Percentiles rank a stretch among this genome's conserved stretches.
Conservation (phyloP, 768 basidiomycete species). For the Exidia glandulosa region DNA sequence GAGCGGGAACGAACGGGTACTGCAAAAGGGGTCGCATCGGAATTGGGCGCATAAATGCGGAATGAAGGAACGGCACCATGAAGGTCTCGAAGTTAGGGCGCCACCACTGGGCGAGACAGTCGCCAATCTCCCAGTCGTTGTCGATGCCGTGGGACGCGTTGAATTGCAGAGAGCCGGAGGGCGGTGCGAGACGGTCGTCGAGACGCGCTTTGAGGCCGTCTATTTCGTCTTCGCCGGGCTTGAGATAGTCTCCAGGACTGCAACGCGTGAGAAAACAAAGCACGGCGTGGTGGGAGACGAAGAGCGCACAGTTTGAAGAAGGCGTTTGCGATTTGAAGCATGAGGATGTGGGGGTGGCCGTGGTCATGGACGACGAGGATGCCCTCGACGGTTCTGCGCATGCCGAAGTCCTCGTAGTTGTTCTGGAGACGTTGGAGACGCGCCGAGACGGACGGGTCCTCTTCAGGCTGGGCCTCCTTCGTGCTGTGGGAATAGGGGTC, state of each 20-base stretch:
- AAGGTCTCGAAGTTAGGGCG: conserved; percentile 97
- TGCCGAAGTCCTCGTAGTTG: conserved; percentile 95
- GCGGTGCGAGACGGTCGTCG: conserved; percentile 81
- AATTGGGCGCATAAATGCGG: not conserved
- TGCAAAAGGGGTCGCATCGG: conserved; percentile 17
- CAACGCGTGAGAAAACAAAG: not conserved
- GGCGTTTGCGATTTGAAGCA: conserved; percentile 97
- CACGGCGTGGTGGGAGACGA: not conserved
- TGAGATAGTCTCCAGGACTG: conserved; percentile 97
- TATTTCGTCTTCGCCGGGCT: conserved; percentile 88
- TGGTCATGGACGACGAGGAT: conserved; percentile 90
- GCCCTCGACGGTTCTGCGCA: conserved; percentile 89
- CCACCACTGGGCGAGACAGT: conserved; percentile 98
- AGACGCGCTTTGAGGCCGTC: conserved; percentile 83
- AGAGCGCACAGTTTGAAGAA: conserved; percentile 92
- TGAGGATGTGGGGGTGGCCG: conserved; percentile 93
- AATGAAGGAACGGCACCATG: conserved; percentile 46
- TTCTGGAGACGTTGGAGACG: conserved; percentile 88
- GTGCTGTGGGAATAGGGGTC: conserved; percentile 39
- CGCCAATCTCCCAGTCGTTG: conserved; percentile 93
- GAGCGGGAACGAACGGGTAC: conserved; percentile 92
- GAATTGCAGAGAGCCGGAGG: conserved; percentile 59
- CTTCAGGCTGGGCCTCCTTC: conserved; percentile 93
- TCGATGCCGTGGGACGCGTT: conserved; percentile 62
- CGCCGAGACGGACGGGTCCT: conserved; percentile 92